A percentile compares a stretch with the other conserved stretches of the same genome.
Conservation (phyloP, 2,329 filamentous ascomycete species). For the Phaeophleospora eucalypticola region DNA sequence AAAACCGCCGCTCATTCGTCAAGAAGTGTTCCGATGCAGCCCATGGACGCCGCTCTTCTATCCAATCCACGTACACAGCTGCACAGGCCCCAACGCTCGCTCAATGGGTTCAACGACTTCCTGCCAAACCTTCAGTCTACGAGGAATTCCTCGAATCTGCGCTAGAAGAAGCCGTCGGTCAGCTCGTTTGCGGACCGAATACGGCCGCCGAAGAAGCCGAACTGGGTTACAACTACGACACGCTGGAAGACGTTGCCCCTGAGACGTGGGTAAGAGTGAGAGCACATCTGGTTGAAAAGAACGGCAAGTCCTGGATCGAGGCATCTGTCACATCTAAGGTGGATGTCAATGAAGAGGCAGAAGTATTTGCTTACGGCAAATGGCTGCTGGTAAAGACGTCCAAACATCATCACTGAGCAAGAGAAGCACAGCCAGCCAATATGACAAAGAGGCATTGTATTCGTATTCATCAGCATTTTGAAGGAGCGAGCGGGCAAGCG, state of each 20-base stretch:
- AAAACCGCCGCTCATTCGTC: conserved; percentile 5
- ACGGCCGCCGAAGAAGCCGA: conserved; percentile 15
- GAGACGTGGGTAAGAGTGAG: conserved; percentile 8
- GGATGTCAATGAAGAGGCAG: background rate
- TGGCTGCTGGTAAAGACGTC: conserved; percentile 13
- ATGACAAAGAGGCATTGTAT: no score
- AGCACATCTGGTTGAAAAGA: conserved; percentile 5
- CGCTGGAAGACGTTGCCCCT: conserved; percentile 6
- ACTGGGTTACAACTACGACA: conserved; percentile 15
- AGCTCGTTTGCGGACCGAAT: conserved; percentile 11
- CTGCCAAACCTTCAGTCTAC: conserved; percentile 5
- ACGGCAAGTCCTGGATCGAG: conserved; percentile 14
- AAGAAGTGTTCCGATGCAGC: conserved; percentile 12
- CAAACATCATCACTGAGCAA: no score
- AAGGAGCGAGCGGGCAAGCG: no score
- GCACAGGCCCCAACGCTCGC: conserved; percentile 4
- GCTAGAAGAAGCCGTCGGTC: conserved; percentile 15
- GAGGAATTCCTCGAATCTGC: conserved; percentile 15
- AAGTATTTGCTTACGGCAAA: conserved; percentile 11
- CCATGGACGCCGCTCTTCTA: conserved; percentile 1
- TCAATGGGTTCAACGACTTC: conserved; percentile 15
- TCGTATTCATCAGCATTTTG: no score
- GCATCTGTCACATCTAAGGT: conserved; percentile 9
- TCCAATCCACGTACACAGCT: background rate
- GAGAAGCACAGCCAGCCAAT: no score